phyloP scores from a whole-genome alignment of 108 stramenopile species.

The Schizochytrium sp. region DNA sequence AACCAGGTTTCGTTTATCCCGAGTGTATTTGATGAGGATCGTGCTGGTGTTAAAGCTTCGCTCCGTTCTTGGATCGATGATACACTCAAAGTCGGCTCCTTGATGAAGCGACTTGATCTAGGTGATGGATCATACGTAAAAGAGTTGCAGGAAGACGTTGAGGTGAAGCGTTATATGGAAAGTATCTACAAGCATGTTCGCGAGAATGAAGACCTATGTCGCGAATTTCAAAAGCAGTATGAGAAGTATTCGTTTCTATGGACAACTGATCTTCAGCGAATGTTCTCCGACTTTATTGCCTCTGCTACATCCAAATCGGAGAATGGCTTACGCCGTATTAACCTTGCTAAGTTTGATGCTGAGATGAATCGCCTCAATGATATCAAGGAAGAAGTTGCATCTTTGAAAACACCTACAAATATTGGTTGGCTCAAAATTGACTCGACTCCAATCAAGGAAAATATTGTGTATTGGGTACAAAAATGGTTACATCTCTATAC shows the following conservation, averaged over 20 bases:
- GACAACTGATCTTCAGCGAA: conserved; percentile 80
- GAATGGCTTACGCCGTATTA: conserved; percentile 66
- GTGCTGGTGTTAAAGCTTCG: conserved; percentile 7
- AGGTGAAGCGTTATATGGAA: conserved; percentile 80
- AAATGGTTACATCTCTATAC: conserved; percentile 84
- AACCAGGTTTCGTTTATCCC: conserved; percentile 78
- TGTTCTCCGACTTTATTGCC: conserved; percentile 78
- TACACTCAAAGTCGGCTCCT: conserved; percentile 82
- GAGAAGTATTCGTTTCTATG: conserved; percentile 82
- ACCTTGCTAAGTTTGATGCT: conserved; percentile 83
- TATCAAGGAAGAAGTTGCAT: conserved; percentile 77
- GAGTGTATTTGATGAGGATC: conserved; percentile 65
- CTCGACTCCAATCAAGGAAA: conserved; percentile 82
- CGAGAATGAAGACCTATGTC: conserved; percentile 77
- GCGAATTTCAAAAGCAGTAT: conserved; percentile 78
- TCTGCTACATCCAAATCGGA: conserved; percentile 47
- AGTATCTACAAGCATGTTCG: conserved; percentile 77
- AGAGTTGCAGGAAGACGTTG: conserved; percentile 82
- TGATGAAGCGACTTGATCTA: conserved; percentile 84
- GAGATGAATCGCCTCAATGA: conserved; percentile 82
- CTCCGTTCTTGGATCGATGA: conserved; percentile 77
- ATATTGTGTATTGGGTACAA: conserved; percentile 77
- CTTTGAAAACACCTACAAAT: conserved; percentile 74
- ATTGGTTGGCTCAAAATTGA: conserved; percentile 88
- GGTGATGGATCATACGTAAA: conserved; percentile 84